Evolutionary conservation across 2,329 filamentous ascomycete species (phyloP).

Genomic region (Didymella keratinophila): DNA sequence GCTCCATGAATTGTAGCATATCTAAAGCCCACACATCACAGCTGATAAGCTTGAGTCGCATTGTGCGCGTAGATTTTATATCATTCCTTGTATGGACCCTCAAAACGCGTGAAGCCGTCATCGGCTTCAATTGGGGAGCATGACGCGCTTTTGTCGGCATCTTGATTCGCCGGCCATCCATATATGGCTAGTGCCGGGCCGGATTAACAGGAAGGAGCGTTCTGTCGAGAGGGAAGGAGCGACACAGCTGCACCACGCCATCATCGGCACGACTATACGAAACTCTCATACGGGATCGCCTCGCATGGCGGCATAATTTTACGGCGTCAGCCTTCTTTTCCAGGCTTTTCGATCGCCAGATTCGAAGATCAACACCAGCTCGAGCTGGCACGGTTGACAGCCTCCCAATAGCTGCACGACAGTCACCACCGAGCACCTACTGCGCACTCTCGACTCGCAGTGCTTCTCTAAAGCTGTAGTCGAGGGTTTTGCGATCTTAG

Average conservation of each 20-base stretch:
- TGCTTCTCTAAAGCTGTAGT: constrained; percentile 18
- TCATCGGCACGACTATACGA: constrained; percentile 10
- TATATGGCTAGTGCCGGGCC: constrained; percentile 6
- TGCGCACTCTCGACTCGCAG: constrained; percentile 21
- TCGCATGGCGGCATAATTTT: constrained; percentile 27
- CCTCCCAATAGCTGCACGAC: constrained; percentile 30
- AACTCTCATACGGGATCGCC: constrained; percentile 28
- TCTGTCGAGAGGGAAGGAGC: constrained; percentile 8
- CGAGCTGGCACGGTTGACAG: constrained; percentile 33
- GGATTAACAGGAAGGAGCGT: constrained; percentile 21
- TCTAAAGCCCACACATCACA: no score
- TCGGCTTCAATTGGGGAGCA: background rate
- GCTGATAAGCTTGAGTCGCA: background rate
- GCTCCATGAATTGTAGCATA: no score
- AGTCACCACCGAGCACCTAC: constrained; percentile 25
- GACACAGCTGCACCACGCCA: constrained; percentile 15
- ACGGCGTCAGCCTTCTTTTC: constrained; percentile 21
- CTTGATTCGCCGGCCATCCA: background rate
- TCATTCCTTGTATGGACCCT: background rate
- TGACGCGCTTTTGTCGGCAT: constrained; percentile 16
- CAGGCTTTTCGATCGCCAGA: constrained; percentile 27
- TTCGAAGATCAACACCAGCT: constrained; percentile 28
- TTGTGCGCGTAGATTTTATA: background rate
- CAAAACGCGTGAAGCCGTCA: background rate
- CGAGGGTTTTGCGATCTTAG: constrained; percentile 29